A percentile compares a stretch with the other conserved stretches of the same genome.
phyloP scores from a whole-genome alignment of 345 rosid species.

The Lagerstroemia speciosa region DNA sequence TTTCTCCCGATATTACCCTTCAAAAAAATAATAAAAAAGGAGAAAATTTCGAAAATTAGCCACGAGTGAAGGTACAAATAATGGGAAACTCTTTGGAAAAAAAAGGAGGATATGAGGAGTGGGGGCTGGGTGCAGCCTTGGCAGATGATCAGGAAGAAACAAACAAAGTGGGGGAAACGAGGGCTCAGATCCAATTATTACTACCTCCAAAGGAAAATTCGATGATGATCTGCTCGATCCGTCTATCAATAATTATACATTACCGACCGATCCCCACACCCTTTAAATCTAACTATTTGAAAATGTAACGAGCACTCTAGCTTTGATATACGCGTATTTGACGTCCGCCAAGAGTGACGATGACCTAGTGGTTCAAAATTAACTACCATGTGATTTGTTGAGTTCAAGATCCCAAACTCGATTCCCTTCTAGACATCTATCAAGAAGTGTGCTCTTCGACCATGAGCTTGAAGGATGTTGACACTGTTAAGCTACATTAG shows the following conservation, averaged over 20 bases:
- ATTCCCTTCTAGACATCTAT: no score
- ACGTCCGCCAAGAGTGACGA: no score
- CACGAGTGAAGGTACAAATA: neutral
- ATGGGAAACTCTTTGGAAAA: neutral
- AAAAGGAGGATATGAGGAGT: neutral
- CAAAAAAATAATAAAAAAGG: neutral
- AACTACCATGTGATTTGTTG: no score
- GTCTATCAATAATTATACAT: neutral
- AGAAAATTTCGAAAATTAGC: neutral
- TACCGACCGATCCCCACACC: neutral
- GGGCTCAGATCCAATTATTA: neutral
- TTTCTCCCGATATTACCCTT: neutral
- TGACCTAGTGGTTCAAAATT: no score
- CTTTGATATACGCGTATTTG: no score
- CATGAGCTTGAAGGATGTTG: no score
- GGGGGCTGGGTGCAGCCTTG: neutral
- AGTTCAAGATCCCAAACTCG: no score
- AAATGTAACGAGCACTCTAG: no score
- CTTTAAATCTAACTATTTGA: no score
- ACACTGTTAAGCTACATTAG: no score
- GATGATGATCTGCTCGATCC: no score
- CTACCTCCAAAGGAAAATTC: neutral
- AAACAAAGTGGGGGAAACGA: neutral
- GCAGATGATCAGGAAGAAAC: neutral
- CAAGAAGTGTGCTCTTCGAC: no score